phyloP scores from a whole-genome alignment of 805 yeast genomes.

The Pichia kluyveri region DNA sequence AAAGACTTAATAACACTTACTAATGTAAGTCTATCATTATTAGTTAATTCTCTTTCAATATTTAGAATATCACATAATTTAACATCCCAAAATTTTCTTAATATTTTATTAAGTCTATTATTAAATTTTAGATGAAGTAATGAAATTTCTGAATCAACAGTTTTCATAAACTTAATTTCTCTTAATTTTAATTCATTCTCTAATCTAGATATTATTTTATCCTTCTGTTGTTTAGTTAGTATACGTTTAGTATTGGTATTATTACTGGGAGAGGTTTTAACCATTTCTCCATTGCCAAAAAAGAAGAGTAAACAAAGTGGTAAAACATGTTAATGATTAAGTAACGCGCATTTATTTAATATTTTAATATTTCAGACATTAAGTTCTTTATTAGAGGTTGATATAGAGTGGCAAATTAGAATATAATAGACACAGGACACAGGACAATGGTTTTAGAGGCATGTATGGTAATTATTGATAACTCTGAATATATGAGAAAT shows the following conservation, averaged over 20 bases:
- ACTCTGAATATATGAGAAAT: conserved; percentile 91
- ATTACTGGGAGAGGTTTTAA: too few species aligned
- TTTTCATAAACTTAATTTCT: conserved; percentile 12
- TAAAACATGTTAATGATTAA: too few species aligned
- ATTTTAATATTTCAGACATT: too few species aligned
- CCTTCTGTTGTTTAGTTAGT: conserved; percentile 30
- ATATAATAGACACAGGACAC: too few species aligned
- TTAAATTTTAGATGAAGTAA: conserved; percentile 23
- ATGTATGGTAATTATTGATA: conserved; percentile 89
- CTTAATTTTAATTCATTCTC: conserved; percentile 12
- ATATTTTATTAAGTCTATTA: conserved; percentile 36
- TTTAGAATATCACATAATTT: conserved; percentile 35
- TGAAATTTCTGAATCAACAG: conserved; percentile 22
- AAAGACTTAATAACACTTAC: conserved; percentile 22
- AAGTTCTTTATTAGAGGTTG: too few species aligned
- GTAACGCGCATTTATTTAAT: too few species aligned
- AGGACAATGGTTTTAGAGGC: conserved; percentile 82
- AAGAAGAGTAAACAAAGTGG: too few species aligned
- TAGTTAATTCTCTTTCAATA: conserved; percentile 34
- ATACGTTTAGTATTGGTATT: background rate
- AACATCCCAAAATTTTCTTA: conserved; percentile 41
- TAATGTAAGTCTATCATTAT: conserved; percentile 20
- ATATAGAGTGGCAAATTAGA: too few species aligned
- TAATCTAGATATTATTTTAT: conserved; percentile 25
- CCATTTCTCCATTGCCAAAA: background rate